phyloP scores from a whole-genome alignment of 1,284 basidiomycete genomes.

The Ustilago hordei region DNA sequence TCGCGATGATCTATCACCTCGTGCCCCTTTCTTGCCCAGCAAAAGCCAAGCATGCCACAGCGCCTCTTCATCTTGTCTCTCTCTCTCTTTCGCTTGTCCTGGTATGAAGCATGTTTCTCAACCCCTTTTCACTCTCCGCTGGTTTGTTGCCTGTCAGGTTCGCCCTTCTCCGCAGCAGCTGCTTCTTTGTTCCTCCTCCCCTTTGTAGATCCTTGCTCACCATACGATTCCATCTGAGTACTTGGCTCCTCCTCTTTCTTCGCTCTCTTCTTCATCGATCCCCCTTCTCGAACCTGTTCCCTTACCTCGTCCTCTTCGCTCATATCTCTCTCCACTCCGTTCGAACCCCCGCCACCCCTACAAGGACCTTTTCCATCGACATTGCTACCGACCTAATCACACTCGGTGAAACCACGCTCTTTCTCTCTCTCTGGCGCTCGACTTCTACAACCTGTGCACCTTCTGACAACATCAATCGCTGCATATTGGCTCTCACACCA shows the following conservation, averaged over 20 bases:
- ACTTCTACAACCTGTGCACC: background rate
- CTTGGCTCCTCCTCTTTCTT: background rate
- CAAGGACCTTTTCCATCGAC: conserved; percentile 3
- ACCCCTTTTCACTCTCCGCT: conserved; percentile 20
- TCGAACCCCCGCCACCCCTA: background rate
- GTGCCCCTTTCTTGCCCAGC: background rate
- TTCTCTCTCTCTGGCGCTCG: background rate
- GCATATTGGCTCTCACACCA: background rate
- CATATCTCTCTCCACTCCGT: background rate
- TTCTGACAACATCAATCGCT: background rate
- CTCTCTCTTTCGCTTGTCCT: background rate
- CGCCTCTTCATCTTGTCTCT: background rate
- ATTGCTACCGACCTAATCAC: background rate
- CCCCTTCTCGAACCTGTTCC: background rate
- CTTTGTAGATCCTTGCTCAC: background rate
- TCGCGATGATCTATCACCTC: conserved; percentile 11
- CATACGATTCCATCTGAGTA: conserved; percentile 3
- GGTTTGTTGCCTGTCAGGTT: conserved; percentile 16
- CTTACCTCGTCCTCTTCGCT: background rate
- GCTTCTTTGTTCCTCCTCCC: background rate
- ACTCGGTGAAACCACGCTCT: conserved; percentile 10
- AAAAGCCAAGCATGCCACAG: conserved; percentile 4
- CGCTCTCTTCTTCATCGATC: background rate
- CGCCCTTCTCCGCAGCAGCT: conserved; percentile 6
- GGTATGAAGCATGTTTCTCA: background rate